A percentile compares a stretch with the other conserved stretches of the same genome.
These are phyloP conservation scores for Neolecta irregularis DNA, from an alignment of 1,139 yeast genomes.

Conservation along the genomic window DNA sequence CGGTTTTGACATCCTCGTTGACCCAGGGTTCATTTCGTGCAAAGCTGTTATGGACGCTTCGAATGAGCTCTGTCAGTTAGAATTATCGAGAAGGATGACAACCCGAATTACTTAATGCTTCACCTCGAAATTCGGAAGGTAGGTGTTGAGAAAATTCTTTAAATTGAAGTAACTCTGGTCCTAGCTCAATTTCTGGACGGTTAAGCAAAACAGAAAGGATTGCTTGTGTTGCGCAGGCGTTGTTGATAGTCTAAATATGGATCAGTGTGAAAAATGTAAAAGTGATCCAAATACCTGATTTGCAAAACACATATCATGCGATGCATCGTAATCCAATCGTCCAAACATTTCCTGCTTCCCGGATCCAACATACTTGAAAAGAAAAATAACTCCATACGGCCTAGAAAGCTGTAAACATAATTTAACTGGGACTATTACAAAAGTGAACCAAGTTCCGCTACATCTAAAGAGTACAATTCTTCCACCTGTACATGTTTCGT, in stretches of 20 bases:
- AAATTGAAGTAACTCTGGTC: conserved; percentile 37
- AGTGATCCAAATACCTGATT: conserved; percentile 25
- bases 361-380: conserved; percentile 37
- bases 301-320: conserved; percentile 40
- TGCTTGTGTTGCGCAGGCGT: conserved; percentile 70
- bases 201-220: conserved; percentile 44
- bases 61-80: conserved; percentile 43
- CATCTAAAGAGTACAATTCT: conserved; percentile 43
- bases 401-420: no score
- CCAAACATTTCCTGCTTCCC: conserved; percentile 28
- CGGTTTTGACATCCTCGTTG: conserved; percentile 28
- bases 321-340: conserved; percentile 29
- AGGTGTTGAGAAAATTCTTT: conserved; percentile 30
- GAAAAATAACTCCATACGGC: conserved; percentile 49
- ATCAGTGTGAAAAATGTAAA: neutral
- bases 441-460: conserved; percentile 29
- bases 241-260: conserved; percentile 39
- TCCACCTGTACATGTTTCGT: conserved; percentile 43
- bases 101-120: no score
- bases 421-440: conserved; percentile 24
- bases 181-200: conserved; percentile 32
- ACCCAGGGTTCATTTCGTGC: conserved; percentile 40
- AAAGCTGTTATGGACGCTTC: conserved; percentile 50
- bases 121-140: conserved; percentile 12
- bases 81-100: no score